phyloP scores from a whole-genome alignment of 2,329 filamentous ascomycete genomes.

The Penicillium sp. region DNA sequence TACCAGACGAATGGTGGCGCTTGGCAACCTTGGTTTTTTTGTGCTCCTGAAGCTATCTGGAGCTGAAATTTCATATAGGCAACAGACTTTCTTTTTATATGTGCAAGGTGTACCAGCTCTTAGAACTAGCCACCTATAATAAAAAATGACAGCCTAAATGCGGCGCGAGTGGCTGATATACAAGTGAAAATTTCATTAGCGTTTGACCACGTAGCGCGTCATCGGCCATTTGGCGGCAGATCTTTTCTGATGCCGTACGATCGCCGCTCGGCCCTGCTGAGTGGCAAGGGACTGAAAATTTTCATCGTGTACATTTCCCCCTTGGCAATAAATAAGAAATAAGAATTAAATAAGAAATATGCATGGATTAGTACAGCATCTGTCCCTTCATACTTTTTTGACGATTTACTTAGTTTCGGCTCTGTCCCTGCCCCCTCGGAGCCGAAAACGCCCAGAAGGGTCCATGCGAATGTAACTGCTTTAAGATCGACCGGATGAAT shows the following conservation, averaged over 20 bases:
- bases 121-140: too few species aligned
- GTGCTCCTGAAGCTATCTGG: background rate
- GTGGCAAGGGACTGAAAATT: slow-evolving; percentile 1
- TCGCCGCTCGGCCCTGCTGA: background rate
- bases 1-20: background rate
- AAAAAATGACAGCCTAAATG: background rate
- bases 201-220: background rate
- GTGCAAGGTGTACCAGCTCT: too few species aligned
- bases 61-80: too few species aligned
- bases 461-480: background rate
- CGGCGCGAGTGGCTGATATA: background rate
- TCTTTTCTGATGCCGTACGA: background rate
- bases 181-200: background rate
- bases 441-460: background rate
- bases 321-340: background rate
- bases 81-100: too few species aligned
- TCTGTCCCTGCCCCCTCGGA: background rate
- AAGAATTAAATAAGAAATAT: too few species aligned
- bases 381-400: background rate
- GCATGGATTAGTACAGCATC: too few species aligned
- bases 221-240: background rate
- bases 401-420: background rate
- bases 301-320: background rate
- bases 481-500: background rate
- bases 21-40: background rate